These are phyloP conservation scores for Penicillium sp. DNA, from an alignment of 2,329 filamentous ascomycete genomes.

Conservation along the genomic window DNA sequence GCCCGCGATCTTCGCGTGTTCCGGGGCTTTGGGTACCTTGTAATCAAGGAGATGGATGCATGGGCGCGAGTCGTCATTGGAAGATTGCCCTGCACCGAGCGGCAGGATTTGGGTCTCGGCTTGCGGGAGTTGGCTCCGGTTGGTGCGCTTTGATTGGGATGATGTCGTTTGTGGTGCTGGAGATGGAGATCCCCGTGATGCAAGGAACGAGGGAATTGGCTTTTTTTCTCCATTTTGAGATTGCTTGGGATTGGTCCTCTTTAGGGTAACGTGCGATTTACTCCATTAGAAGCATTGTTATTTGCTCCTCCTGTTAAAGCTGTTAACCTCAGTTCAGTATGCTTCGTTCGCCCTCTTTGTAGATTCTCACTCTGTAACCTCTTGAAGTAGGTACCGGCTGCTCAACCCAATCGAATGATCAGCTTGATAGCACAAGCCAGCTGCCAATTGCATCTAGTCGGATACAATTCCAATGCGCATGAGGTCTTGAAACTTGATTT, in stretches of 20 bases:
- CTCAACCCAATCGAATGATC: neutral
- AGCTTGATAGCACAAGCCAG: too few species aligned
- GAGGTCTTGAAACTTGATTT: too few species aligned
- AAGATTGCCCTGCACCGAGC: constrained; percentile 12
- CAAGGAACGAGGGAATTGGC: constrained; percentile 22
- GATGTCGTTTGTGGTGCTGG: constrained; percentile 17
- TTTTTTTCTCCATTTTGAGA: constrained; percentile 7
- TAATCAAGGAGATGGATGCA: constrained; percentile 2
- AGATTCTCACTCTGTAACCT: too few species aligned
- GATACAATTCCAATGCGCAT: too few species aligned
- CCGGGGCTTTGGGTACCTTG: constrained; percentile 13
- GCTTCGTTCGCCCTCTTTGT: too few species aligned
- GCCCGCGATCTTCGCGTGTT: constrained; percentile 13
- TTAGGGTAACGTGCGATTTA: too few species aligned
- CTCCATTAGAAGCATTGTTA: too few species aligned
- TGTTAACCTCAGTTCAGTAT: neutral
- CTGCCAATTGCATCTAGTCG: too few species aligned
- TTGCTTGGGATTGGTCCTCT: neutral
- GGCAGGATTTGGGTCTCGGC: constrained; percentile 20
- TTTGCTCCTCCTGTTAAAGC: neutral
- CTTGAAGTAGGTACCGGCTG: too few species aligned
- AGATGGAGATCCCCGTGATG: constrained; percentile 12
- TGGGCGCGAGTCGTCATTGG: constrained; percentile 12
- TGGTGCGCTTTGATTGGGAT: constrained; percentile 12
- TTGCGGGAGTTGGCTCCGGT: constrained; percentile 16